phyloP scores from a whole-genome alignment of 1,284 basidiomycete genomes.

The Microbotryum scabiosae region DNA sequence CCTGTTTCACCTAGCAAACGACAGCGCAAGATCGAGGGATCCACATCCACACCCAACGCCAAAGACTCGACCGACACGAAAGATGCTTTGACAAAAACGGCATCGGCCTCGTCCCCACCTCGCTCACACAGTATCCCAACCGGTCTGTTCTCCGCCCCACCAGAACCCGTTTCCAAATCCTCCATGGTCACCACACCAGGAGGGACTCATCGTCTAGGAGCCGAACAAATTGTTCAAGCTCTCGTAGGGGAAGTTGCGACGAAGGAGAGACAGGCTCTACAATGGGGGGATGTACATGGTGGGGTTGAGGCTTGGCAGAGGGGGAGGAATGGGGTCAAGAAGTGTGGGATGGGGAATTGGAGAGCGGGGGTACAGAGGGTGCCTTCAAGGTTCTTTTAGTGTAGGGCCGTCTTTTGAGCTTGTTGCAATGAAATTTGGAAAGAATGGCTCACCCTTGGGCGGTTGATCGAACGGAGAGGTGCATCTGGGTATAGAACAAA shows the following conservation, averaged over 20 bases:
- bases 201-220: constrained; percentile 7
- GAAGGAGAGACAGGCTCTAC: constrained; percentile 44
- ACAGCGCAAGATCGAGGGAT: neutral
- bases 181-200: neutral
- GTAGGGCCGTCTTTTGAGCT: no score
- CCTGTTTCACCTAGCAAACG: neutral
- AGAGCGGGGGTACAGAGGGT: constrained; percentile 70
- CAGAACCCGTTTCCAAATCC: neutral
- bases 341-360: constrained; percentile 79
- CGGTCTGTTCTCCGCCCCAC: constrained; percentile 41
- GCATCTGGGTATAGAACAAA: no score
- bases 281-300: constrained; percentile 76
- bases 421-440: no score
- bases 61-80: neutral
- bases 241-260: neutral
- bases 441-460: no score
- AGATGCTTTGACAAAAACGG: neutral
- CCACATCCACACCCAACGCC: neutral
- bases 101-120: neutral
- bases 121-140: constrained; percentile 11
- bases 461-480: no score
- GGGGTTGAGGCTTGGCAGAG: constrained; percentile 80
- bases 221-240: constrained; percentile 1
- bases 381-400: no score
- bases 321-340: constrained; percentile 66